phyloP scores from a whole-genome alignment of 78 protist genomes.

The Anaeramoeba flamelloides region DNA sequence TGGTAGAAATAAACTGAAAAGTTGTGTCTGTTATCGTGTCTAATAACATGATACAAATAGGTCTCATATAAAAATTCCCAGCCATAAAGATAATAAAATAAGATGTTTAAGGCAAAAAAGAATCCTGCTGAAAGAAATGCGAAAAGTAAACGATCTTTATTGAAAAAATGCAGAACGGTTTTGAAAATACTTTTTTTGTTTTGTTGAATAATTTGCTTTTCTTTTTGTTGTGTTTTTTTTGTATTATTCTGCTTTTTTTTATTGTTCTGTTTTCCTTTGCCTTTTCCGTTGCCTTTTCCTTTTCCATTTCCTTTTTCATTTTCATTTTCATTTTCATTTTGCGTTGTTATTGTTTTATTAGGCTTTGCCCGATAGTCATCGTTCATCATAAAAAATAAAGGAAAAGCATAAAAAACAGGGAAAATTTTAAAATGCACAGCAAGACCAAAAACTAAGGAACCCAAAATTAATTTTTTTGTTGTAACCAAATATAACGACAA shows the following conservation, averaged over 20 bases:
- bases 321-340: background rate
- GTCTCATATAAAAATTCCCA: constrained; percentile 27
- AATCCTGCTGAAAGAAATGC: background rate
- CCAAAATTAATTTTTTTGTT: constrained; percentile 1
- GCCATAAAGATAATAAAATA: constrained; percentile 23
- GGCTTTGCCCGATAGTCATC: background rate
- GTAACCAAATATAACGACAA: constrained; percentile 33
- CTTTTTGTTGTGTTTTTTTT: background rate
- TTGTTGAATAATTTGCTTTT: background rate
- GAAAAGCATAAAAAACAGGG: constrained; percentile 66
- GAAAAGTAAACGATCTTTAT: background rate
- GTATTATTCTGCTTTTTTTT: background rate
- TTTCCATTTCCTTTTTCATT: too few relatives aligned
- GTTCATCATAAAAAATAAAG: constrained; percentile 15
- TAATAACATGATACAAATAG: constrained; percentile 47
- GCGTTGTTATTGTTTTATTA: too few relatives aligned
- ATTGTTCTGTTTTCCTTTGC: too few relatives aligned
- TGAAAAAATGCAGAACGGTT: background rate
- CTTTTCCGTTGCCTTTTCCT: too few relatives aligned
- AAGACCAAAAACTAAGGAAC: constrained; percentile 43
- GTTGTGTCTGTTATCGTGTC: constrained; percentile 73
- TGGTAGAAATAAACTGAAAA: constrained; percentile 67
- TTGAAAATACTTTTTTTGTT: background rate
- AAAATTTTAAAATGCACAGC: constrained; percentile 71
- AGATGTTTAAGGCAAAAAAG: background rate